Conservation (phyloP, 2,329 filamentous ascomycete species). For the Didymella pomorum region DNA sequence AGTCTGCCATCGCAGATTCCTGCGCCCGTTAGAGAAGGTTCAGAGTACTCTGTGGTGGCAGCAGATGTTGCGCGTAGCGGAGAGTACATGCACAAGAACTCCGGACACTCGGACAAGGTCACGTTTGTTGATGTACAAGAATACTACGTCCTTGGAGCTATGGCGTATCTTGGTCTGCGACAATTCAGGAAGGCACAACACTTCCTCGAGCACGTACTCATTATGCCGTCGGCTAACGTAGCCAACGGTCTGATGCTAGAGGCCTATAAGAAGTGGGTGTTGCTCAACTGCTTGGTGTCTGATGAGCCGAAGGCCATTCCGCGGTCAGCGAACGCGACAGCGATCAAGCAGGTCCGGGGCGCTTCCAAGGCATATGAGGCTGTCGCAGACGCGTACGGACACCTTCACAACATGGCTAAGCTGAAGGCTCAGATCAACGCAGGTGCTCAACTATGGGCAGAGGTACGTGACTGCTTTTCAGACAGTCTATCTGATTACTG, state of each 20-base stretch:
- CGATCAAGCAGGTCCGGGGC: conserved; percentile 65
- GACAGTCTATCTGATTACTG: conserved; percentile 20
- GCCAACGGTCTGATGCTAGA: conserved; percentile 83
- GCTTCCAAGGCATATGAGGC: conserved; percentile 74
- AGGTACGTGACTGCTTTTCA: conserved; percentile 50
- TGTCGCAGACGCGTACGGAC: conserved; percentile 72
- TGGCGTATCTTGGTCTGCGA: conserved; percentile 56
- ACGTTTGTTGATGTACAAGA: conserved; percentile 62
- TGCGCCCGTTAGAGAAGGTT: conserved; percentile 35
- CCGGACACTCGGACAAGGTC: conserved; percentile 65
- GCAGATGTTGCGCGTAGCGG: conserved; percentile 55
- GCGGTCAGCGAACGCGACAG: conserved; percentile 61
- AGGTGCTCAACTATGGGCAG: conserved; percentile 67
- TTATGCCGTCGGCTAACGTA: conserved; percentile 69
- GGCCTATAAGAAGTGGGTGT: conserved; percentile 89
- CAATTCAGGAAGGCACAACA: conserved; percentile 55
- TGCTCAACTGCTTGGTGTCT: conserved; percentile 75
- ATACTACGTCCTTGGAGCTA: conserved; percentile 61
- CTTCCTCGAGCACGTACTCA: conserved; percentile 61
- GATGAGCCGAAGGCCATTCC: conserved; percentile 67
- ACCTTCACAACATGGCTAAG: conserved; percentile 58
- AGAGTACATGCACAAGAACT: conserved; percentile 67
- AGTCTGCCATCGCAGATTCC: conserved; percentile 64
- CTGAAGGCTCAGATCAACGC: conserved; percentile 71
- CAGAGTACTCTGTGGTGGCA: conserved; percentile 52